Evolutionary conservation across 2,329 filamentous ascomycete species (phyloP).

Genomic region (Sclerotinia subarctica): DNA sequence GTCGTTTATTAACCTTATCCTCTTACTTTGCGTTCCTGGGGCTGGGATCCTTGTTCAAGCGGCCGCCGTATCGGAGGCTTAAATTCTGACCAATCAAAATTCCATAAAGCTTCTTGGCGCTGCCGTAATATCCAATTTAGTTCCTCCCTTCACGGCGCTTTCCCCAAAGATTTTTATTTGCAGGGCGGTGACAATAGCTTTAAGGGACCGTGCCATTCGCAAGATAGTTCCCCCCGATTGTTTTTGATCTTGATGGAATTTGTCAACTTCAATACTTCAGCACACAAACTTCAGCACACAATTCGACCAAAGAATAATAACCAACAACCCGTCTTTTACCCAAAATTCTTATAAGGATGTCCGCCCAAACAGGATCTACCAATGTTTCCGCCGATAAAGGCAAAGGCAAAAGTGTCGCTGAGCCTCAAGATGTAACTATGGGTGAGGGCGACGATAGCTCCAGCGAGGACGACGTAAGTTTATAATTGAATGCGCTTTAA

Average conservation of each 20-base stretch:
- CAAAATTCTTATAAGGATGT: conserved; percentile 41
- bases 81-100: not conserved
- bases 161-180: not conserved
- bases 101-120: not conserved
- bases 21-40: not conserved
- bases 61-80: not conserved
- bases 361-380: conserved; percentile 40
- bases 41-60: not conserved
- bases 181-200: not conserved
- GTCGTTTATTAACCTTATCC: not conserved
- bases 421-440: conserved; percentile 59
- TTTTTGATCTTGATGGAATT: conserved; percentile 1
- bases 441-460: conserved; percentile 58
- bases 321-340: not conserved
- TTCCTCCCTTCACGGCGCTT: not conserved
- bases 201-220: conserved; percentile 3
- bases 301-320: not conserved
- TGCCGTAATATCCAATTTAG: not conserved
- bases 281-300: not conserved
- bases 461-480: conserved; percentile 63
- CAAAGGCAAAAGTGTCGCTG: conserved; percentile 72
- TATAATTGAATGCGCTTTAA: not conserved
- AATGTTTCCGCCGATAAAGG: conserved; percentile 63
- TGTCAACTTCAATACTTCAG: not conserved
- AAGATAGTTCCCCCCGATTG: not conserved